Evolutionary conservation across 306 rosid species (phyloP), one percentile per base, ranked within the genome.

Genomic region (Corylus avellana): DNA sequence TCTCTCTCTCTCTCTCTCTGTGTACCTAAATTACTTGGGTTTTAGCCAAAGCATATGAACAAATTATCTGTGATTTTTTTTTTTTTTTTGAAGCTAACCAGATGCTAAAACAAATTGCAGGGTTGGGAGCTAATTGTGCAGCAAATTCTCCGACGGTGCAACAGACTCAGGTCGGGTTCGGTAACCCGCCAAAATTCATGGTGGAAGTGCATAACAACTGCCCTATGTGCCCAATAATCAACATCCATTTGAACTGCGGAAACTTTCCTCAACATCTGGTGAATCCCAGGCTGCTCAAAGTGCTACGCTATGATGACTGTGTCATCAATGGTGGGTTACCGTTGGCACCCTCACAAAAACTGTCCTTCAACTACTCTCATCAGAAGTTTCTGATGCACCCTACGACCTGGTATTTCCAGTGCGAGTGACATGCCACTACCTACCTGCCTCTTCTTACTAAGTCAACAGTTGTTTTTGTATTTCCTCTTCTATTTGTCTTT

Each of bases 161-260:
- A 16, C 88, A 85, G 61, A 78, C 85, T 16, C 80, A 78, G 68
- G 76, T 85, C 3, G 78, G 62, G 46, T 74, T 75, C 14, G 80
- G 80, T 20, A 27, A 69, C 22, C 78, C 78, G 20, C 83, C 83
- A 5, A 85, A 70, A 55, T 85, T 73, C 78, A 61, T 25, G 85
- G 85, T 85, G 55, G 75, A 63, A 29, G 78, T 85, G 71, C 61
- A 68, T 4, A 85, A 80, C 80, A 75, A 70, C 72, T 85, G 88
- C 78, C 81, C 88, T 0, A 81, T 81, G 85, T 85, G 85, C 73
- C 85, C 85, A 1, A 58, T 85, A 4, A 85, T 85, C 75, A 64
- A 85, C 53, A 29, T 85, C 16, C 88, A 81, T n/a, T 50, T 85
- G 72, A 78, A 81, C 58, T 85, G 88, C 53, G 83, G 88, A 53